Base-by-base conservation (phyloP, 1,284 basidiomycete genomes). In the Takashimella koratensis region DNA sequence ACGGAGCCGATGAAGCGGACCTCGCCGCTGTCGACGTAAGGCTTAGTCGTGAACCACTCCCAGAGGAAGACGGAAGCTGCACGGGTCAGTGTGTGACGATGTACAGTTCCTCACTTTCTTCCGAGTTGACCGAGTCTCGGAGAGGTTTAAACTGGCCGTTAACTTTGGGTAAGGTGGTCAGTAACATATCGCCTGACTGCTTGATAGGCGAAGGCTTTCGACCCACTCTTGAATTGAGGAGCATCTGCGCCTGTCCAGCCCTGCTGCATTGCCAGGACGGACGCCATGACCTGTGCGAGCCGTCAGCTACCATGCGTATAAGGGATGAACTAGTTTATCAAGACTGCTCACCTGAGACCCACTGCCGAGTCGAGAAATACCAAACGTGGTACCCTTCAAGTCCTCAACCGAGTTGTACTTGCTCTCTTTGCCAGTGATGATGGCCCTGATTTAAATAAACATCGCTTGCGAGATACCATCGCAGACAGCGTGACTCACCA, bases 21-120 rank as follows among this genome's bases (percentile, higher is more conserved):
- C 73, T 92, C 84, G 25, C 88, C 89, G 13, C 81, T 80, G 71
- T 95, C 90, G 13, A 82, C 83, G 66, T 83, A 96, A 1, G 95
- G 94, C 73, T 97, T 98, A 16, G 94, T 97, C 2, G 95, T 98
- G 76, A 96, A 97, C 88, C 89, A 93, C 74, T 95, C 92, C 92
- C 93, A 96, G 83, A 74, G 66, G 61, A 72, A 72, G n/a, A 61
- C 64, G 8, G 67, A 69, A 2, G 69, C 66, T 73, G 54, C 13
- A 20, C 22, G 6, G n/a, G 21, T 58, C 47, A 63, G 60, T 11
- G 26, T 3, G 2, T 1, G 30, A n/a, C 11, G 4, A 13, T 3
- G 10, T 10, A 30, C 4, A 4, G 3, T 23, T 8, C 11, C 72
- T 62, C 46, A 75, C 74, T 76, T 45, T 75, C 71, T 0, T 85